Conservation (phyloP, 2,329 filamentous ascomycete genomes). For the Epichloe coenophiala region DNA sequence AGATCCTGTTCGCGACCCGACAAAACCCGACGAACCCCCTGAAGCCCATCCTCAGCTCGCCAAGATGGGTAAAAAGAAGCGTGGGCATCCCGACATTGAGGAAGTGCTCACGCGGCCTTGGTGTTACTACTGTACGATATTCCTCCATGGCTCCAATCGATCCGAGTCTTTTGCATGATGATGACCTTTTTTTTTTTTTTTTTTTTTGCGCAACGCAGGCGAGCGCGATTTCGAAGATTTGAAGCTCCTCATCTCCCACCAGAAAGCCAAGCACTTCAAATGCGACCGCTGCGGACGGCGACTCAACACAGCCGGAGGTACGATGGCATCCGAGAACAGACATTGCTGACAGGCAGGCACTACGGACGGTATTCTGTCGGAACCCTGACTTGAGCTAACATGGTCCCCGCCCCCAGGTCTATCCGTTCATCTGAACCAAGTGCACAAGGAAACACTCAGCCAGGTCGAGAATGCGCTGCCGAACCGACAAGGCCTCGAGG, state of each 20-base stretch:
- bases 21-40: neutral
- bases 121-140: constrained; percentile 81
- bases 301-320: constrained; percentile 89
- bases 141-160: neutral
- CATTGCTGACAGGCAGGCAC: neutral
- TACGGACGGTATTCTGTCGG: no score
- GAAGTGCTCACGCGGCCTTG: constrained; percentile 78
- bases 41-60: neutral
- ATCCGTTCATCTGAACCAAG: constrained; percentile 93
- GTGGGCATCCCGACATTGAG: constrained; percentile 72
- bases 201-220: constrained; percentile 25
- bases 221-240: constrained; percentile 97
- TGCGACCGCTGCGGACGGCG: constrained; percentile 81
- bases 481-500: constrained; percentile 71
- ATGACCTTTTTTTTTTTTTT: no score
- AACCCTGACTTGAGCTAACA: neutral
- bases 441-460: constrained; percentile 85
- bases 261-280: constrained; percentile 99
- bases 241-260: constrained; percentile 91
- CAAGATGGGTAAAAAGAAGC: constrained; percentile 79
- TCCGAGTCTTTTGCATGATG: no score
- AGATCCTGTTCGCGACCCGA: neutral
- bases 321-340: constrained; percentile 12
- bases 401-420: constrained; percentile 45
- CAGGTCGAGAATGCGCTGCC: constrained; percentile 86